Conservation (phyloP, 2,329 filamentous ascomycete species). For the Pestalotiopsis sp. region DNA sequence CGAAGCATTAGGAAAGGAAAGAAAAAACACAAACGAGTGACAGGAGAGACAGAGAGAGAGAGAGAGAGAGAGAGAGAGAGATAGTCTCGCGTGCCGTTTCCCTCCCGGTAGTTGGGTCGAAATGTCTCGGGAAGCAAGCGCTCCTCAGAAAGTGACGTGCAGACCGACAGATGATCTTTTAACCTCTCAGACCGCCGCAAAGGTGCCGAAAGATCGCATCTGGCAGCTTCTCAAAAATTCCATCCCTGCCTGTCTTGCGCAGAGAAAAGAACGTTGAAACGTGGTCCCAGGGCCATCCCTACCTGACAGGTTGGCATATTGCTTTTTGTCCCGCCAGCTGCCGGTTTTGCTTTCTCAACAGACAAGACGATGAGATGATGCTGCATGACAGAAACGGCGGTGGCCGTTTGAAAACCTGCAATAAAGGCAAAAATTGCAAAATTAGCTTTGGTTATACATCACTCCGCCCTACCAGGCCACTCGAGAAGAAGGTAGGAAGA, state of each 20-base stretch:
- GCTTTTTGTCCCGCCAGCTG: neutral
- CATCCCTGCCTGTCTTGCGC: neutral
- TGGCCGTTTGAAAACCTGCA: neutral
- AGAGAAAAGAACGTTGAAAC: neutral
- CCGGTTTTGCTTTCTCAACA: neutral
- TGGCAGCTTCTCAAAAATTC: neutral
- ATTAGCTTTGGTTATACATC: neutral
- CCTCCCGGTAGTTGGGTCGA: neutral
- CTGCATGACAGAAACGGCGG: neutral
- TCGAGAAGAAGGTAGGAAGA: neutral
- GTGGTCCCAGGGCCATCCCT: neutral
- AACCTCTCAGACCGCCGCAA: neutral
- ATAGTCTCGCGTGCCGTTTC: neutral
- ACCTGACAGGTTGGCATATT: conserved; percentile 1
- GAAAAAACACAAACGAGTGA: neutral
- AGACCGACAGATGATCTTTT: neutral
- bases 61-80: neutral
- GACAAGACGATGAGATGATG: neutral
- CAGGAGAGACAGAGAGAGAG: neutral
- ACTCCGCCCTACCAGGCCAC: neutral
- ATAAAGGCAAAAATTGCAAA: neutral
- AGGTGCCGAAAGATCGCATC: neutral
- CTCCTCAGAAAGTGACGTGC: neutral
- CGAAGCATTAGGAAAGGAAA: neutral
- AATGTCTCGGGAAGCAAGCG: neutral